phyloP scores from a whole-genome alignment of 768 basidiomycete genomes.

The Gymnopilus junonius region DNA sequence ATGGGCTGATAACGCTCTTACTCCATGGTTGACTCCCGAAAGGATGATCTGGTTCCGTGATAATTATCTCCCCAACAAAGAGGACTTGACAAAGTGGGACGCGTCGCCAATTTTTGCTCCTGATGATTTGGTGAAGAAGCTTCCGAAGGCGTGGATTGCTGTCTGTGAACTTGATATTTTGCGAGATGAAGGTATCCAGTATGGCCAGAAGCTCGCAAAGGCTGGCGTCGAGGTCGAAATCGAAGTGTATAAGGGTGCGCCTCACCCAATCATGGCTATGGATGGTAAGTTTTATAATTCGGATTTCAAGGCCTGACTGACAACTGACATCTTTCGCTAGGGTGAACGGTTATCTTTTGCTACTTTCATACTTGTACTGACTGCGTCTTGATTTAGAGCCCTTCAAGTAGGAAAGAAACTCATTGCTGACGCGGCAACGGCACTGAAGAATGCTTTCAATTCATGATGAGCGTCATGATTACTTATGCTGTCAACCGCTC shows the following conservation, averaged over 20 bases:
- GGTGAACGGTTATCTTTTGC: background rate
- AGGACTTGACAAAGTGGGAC: constrained; percentile 67
- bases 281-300: constrained; percentile 52
- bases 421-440: constrained; percentile 39
- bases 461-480: too few species aligned
- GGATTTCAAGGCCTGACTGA: background rate
- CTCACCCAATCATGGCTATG: constrained; percentile 78
- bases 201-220: constrained; percentile 57
- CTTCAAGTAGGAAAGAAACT: constrained; percentile 37
- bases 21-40: constrained; percentile 61
- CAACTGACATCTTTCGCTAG: background rate
- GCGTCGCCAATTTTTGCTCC: constrained; percentile 76
- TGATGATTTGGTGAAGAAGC: constrained; percentile 49
- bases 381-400: constrained; percentile 4
- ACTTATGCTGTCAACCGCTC: too few species aligned
- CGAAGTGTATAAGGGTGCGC: constrained; percentile 63
- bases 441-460: constrained; percentile 32
- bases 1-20: constrained; percentile 61
- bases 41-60: constrained; percentile 79
- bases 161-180: constrained; percentile 72
- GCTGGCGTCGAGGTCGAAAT: constrained; percentile 58
- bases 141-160: constrained; percentile 64
- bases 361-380: background rate
- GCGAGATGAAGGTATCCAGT: constrained; percentile 66
- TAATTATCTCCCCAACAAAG: constrained; percentile 68